These are phyloP conservation scores for Aspergillus luchuensis DNA, from an alignment of 2,329 filamentous ascomycete genomes.

Conservation along the genomic window DNA sequence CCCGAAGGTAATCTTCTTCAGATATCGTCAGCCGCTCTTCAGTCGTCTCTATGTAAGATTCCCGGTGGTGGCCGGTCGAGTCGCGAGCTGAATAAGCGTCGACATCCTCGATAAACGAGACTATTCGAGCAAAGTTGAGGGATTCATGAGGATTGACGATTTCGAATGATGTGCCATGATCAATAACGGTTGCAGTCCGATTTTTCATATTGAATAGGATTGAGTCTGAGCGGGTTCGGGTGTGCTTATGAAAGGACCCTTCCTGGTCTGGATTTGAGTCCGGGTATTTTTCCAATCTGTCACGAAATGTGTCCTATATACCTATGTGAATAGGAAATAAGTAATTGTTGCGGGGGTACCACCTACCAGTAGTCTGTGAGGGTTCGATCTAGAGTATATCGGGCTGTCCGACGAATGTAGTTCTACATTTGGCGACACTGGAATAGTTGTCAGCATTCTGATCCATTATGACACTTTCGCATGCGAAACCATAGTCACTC, in stretches of 20 bases:
- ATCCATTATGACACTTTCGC: slow-evolving; percentile 5
- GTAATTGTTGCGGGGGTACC: not conserved
- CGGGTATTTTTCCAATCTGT: slow-evolving; percentile 28
- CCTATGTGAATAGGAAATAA: not conserved
- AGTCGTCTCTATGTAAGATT: slow-evolving; percentile 24
- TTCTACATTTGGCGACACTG: slow-evolving; percentile 18
- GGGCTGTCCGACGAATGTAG: slow-evolving; percentile 4
- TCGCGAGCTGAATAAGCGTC: slow-evolving; percentile 26
- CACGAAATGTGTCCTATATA: slow-evolving; percentile 36
- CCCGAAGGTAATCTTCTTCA: slow-evolving; percentile 16
- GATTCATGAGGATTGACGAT: slow-evolving; percentile 43
- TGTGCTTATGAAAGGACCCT: slow-evolving; percentile 21
- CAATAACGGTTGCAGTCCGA: slow-evolving; percentile 32
- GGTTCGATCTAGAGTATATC: slow-evolving; percentile 9
- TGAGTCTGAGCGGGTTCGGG: slow-evolving; percentile 29
- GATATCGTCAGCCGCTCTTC: slow-evolving; percentile 16
- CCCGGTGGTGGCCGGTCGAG: slow-evolving; percentile 25
- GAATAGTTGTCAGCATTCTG: slow-evolving; percentile 1
- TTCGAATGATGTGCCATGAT: slow-evolving; percentile 40
- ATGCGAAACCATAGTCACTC: slow-evolving; percentile 7
- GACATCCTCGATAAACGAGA: slow-evolving; percentile 41
- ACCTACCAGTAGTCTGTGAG: slow-evolving; percentile 23
- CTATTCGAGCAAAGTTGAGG: slow-evolving; percentile 37
- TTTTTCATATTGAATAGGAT: slow-evolving; percentile 30
- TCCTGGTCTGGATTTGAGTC: slow-evolving; percentile 23